phyloP scores from a whole-genome alignment of 2,329 filamentous ascomycete species.

The Claviceps maximensis region DNA sequence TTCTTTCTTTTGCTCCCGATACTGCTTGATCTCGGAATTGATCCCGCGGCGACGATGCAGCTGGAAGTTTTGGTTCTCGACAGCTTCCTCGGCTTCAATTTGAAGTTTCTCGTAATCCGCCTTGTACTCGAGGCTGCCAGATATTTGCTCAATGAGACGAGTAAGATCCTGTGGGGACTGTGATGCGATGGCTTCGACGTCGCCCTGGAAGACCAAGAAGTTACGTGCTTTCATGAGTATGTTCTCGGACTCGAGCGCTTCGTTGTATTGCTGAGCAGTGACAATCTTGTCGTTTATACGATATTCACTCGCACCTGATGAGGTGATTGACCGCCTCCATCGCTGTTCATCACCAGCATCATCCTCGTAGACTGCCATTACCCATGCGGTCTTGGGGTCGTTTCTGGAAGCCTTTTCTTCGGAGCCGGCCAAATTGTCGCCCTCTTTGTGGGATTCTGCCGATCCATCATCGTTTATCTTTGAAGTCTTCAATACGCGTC shows the following conservation, averaged over 20 bases:
- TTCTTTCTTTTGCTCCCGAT: slow-evolving; percentile 91
- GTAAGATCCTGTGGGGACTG: slow-evolving; percentile 92
- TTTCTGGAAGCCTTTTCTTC: slow-evolving; percentile 55
- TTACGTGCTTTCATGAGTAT: slow-evolving; percentile 97
- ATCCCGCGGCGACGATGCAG: slow-evolving; percentile 83
- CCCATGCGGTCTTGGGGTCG: slow-evolving; percentile 92
- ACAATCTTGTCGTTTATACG: slow-evolving; percentile 90
- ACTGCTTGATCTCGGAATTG: slow-evolving; percentile 96
- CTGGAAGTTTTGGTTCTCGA: slow-evolving; percentile 79
- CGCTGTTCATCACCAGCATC: slow-evolving; percentile 88
- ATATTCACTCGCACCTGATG: slow-evolving; percentile 80
- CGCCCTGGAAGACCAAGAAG: slow-evolving; percentile 95
- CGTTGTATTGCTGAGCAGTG: slow-evolving; percentile 84
- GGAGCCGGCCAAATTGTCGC: slow-evolving; percentile 46
- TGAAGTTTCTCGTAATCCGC: slow-evolving; percentile 88
- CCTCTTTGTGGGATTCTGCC: slow-evolving; percentile 47
- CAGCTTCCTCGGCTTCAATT: slow-evolving; percentile 69
- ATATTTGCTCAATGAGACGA: slow-evolving; percentile 91
- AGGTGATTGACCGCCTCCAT: slow-evolving; percentile 93
- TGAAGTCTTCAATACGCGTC: slow-evolving; percentile 79
- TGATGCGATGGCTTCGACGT: slow-evolving; percentile 91
- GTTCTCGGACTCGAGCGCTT: slow-evolving; percentile 81
- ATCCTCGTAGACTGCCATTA: slow-evolving; percentile 98
- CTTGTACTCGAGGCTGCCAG: slow-evolving; percentile 89
- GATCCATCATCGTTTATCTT: slow-evolving; percentile 87